Percentiles rank a stretch among this genome's conserved stretches.
phyloP scores from a whole-genome alignment of 192 early-diverging fungal genomes.

The Backusella circina region DNA sequence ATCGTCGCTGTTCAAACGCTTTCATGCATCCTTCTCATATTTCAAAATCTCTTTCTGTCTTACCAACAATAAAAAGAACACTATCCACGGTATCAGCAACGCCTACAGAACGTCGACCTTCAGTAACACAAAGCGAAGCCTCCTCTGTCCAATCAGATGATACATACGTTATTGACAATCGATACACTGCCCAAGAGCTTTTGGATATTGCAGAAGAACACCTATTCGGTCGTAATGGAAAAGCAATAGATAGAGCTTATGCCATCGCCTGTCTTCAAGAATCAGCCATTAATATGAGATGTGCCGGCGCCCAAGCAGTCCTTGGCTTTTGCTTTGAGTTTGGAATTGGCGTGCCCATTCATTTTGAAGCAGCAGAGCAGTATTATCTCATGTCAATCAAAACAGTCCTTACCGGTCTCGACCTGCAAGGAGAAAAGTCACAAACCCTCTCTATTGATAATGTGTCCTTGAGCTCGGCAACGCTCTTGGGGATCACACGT shows the following conservation, averaged over 20 bases:
- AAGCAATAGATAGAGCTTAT: constrained; percentile 1
- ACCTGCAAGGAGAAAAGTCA: neutral
- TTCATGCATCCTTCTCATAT: neutral
- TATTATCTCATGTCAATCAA: constrained; percentile 63
- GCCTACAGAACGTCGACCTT: constrained; percentile 10
- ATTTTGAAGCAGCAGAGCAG: constrained; percentile 61
- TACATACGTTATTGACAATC: neutral
- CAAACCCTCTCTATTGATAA: neutral
- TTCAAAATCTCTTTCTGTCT: neutral
- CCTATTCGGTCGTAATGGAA: constrained; percentile 24
- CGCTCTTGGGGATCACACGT: constrained; percentile 52
- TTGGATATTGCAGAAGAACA: constrained; percentile 16
- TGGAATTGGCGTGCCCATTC: constrained; percentile 63
- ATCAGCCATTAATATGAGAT: constrained; percentile 36
- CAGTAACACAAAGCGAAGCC: constrained; percentile 6
- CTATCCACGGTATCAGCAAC: neutral
- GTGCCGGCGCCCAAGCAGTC: constrained; percentile 56
- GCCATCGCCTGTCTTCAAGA: constrained; percentile 15
- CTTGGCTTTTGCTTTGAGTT: constrained; percentile 87
- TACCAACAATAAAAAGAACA: neutral
- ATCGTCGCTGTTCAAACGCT: neutral
- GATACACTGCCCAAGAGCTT: constrained; percentile 8
- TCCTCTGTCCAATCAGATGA: constrained; percentile 12
- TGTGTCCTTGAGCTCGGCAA: constrained; percentile 38
- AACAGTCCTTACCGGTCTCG: neutral